Evolutionary conservation across 2,329 filamentous ascomycete species (phyloP).

Genomic region (Davidsoniella eucalypti): DNA sequence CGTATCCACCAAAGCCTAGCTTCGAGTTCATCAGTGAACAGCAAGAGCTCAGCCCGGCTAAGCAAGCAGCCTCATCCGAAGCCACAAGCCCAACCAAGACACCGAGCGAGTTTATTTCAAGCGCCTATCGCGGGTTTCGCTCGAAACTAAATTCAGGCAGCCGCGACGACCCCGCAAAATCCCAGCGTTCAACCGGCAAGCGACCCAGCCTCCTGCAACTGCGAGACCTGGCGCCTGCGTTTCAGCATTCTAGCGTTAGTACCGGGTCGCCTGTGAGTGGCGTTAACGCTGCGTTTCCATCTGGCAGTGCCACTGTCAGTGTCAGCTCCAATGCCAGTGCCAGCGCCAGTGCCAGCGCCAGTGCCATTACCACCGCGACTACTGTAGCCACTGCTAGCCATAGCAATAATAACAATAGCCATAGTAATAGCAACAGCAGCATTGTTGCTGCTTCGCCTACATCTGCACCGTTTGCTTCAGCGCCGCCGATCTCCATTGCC

Average conservation of each 20-base stretch:
- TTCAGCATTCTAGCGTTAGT: background rate
- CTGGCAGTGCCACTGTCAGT: conserved; percentile 17
- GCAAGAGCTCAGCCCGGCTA: too few species aligned
- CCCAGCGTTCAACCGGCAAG: conserved; percentile 7
- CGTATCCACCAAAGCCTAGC: too few species aligned
- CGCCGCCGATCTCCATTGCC: conserved; percentile 10
- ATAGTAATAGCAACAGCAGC: background rate
- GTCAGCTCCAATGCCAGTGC: conserved; percentile 1
- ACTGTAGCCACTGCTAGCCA: background rate
- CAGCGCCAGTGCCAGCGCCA: conserved; percentile 12
- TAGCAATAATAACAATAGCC: background rate
- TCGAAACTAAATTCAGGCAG: conserved; percentile 19
- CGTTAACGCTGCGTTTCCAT: conserved; percentile 5
- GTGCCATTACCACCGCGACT: conserved; percentile 12
- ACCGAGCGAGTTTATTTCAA: conserved; percentile 31
- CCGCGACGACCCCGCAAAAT: conserved; percentile 26
- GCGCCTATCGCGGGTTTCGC: conserved; percentile 35
- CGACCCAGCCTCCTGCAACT: conserved; percentile 17
- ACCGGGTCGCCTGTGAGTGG: background rate
- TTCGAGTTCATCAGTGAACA: too few species aligned
- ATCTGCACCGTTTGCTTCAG: background rate
- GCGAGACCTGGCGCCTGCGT: conserved; percentile 26
- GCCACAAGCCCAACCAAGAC: conserved; percentile 20
- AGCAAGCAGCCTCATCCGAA: background rate
- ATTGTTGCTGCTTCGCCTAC: background rate